Conservation (phyloP, 2,329 filamentous ascomycete species). For the Calycina herbarum region DNA sequence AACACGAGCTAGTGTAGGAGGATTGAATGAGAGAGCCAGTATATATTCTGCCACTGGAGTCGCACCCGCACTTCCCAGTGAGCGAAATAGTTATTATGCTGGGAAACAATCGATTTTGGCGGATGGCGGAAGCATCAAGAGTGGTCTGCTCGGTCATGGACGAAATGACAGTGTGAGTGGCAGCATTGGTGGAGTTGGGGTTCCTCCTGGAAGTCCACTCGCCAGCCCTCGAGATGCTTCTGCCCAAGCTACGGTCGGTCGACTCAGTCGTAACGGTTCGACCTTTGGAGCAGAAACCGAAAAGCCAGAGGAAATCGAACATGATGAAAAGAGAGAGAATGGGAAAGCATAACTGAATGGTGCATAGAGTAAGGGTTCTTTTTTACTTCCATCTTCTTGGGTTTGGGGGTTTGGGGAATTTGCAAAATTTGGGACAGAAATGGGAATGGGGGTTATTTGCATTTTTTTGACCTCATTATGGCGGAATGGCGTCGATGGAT, state of each 20-base stretch:
- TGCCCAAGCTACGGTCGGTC: conserved; percentile 21
- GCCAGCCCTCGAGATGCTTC: conserved; percentile 53
- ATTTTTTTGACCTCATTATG: conserved; percentile 3
- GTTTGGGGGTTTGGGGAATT: background rate
- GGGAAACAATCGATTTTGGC: conserved; percentile 51
- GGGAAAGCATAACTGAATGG: conserved; percentile 18
- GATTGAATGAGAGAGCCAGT: conserved; percentile 64
- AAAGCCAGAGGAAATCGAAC: conserved; percentile 23
- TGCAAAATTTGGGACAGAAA: background rate
- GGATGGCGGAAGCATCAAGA: conserved; percentile 77
- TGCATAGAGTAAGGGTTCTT: background rate
- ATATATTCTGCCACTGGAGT: conserved; percentile 77
- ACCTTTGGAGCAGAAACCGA: conserved; percentile 29
- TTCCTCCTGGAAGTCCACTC: conserved; percentile 56
- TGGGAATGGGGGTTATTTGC: background rate
- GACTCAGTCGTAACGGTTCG: conserved; percentile 36
- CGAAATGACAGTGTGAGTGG: conserved; percentile 80
- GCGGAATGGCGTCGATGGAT: conserved; percentile 15
- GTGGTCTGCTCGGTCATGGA: conserved; percentile 73
- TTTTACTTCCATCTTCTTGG: background rate
- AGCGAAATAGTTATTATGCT: conserved; percentile 80
- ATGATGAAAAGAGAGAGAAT: conserved; percentile 16
- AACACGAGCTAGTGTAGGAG: conserved; percentile 44
- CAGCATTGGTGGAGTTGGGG: conserved; percentile 62
- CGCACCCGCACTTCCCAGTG: conserved; percentile 65